Base-by-base conservation (phyloP, 495 filamentous ascomycete genomes). In the Neurospora sp. region DNA sequence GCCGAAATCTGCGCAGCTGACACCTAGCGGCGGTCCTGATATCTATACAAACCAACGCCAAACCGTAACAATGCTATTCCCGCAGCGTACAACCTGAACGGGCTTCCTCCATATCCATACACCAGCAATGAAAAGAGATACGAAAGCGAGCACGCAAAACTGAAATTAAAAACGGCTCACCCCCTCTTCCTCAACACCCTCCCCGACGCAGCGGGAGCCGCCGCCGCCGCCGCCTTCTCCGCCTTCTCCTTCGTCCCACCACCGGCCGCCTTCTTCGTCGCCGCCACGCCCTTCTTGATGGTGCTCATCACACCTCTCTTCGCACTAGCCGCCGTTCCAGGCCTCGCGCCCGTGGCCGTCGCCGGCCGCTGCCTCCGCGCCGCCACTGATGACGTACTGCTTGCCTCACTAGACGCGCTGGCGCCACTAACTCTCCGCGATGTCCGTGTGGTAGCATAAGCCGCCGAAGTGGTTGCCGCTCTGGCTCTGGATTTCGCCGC, bases 181-280 rank as follows among this genome's bases (percentile, higher is more conserved):
- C 74, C 80, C 73, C 86, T 81, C 79, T 87, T 89, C 72, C 87
- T 81, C 69, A 89, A 74, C 14, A 84, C 83, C 74, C 87, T 84
- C 14, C 82, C 80, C 5, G 78, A 77, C 16, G 76, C 73, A 16
- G 12, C 44, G 3, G 20, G 37, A 4, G 35, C 70, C 11, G 71
- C 38, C 11, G 59, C 68, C 16, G 73, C 70, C 4, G 78, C 71
- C 71, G 80, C 42, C 16, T 80, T 71, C 40, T 77, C 70, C 7
- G 80, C 75, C 71, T 84, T 86, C 76, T 81, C 85, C 31, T 77
- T 76, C n/a, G 79, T 76, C 35, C 77, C 80, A 14, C 77, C 78
- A 8, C 73, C 71, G 18, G 70, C 78, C 18, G 75, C 76, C 70
- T 81, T 78, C 72, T 80, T 83, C 37, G 82, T 77, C 14, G 80